phyloP scores from a whole-genome alignment of 106 monocot genomes.

The Dendrobium chrysotoxum region DNA sequence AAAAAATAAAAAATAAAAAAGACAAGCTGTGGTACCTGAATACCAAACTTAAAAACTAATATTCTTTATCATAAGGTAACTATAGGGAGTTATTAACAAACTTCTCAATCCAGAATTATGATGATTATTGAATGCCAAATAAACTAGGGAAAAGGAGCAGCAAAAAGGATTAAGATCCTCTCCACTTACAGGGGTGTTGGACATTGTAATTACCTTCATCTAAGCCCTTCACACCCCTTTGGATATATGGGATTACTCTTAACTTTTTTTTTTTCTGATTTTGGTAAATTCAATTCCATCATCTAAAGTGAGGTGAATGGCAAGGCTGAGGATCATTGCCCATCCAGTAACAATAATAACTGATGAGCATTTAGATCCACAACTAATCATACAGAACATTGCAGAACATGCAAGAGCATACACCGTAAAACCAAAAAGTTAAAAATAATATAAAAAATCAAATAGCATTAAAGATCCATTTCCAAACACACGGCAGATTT shows the following conservation, averaged over 20 bases:
- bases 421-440: not conserved
- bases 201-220: not conserved
- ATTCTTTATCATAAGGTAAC: not conserved
- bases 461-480: not conserved
- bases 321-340: not conserved
- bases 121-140: too few relatives aligned
- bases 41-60: not conserved
- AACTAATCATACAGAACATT: not conserved
- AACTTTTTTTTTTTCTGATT: not conserved
- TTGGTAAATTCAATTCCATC: not conserved
- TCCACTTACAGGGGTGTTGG: not conserved
- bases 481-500: not conserved
- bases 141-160: too few relatives aligned
- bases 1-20: not conserved
- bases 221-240: not conserved
- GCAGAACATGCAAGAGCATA: not conserved
- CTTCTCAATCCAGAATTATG: too few relatives aligned
- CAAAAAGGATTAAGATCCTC: not conserved
- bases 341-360: not conserved
- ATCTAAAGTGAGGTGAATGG: not conserved
- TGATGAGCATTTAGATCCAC: not conserved
- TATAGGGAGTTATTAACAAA: too few relatives aligned
- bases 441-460: not conserved
- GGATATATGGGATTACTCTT: not conserved
- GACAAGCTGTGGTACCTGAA: not conserved